These are phyloP conservation scores for Pelargonium nanum DNA, from an alignment of 345 rosid species.

Conservation along the genomic window DNA sequence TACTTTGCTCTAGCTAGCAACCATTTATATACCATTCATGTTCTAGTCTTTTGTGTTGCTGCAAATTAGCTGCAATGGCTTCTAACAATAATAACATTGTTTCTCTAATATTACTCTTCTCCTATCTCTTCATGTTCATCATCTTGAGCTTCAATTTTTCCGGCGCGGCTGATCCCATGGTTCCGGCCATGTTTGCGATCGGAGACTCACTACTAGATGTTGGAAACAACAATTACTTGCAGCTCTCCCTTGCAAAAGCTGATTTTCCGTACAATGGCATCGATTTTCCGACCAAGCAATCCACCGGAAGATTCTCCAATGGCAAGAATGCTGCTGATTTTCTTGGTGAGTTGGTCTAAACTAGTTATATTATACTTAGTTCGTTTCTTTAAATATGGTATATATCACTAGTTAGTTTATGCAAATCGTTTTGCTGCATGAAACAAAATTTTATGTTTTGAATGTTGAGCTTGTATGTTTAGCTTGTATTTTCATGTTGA, in stretches of 20 bases:
- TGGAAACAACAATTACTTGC: conserved; percentile 44
- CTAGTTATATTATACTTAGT: too few relatives aligned
- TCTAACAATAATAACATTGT: neutral
- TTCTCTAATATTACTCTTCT: too few relatives aligned
- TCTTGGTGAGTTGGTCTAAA: conserved; percentile 17
- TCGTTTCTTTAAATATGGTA: too few relatives aligned
- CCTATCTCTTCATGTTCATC: neutral
- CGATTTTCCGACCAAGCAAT: conserved; percentile 33
- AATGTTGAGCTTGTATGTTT: too few relatives aligned
- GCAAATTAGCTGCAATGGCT: neutral
- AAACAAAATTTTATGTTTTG: too few relatives aligned
- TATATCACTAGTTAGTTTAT: too few relatives aligned
- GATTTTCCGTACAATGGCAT: conserved; percentile 40
- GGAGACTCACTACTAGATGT: conserved; percentile 55
- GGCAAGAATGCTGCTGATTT: conserved; percentile 49
- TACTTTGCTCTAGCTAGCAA: too few relatives aligned
- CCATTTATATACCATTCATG: neutral
- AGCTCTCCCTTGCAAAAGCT: conserved; percentile 29
- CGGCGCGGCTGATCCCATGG: conserved; percentile 12
- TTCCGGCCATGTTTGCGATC: conserved; percentile 37
- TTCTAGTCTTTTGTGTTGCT: neutral
- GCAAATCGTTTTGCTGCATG: too few relatives aligned
- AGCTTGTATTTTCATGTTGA: too few relatives aligned
- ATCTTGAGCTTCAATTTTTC: neutral
- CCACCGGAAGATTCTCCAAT: conserved; percentile 53